Percentiles rank a stretch among this genome's conserved stretches.
phyloP scores from a whole-genome alignment of 2,329 filamentous ascomycete species.

The Hirsutella thompsonii region DNA sequence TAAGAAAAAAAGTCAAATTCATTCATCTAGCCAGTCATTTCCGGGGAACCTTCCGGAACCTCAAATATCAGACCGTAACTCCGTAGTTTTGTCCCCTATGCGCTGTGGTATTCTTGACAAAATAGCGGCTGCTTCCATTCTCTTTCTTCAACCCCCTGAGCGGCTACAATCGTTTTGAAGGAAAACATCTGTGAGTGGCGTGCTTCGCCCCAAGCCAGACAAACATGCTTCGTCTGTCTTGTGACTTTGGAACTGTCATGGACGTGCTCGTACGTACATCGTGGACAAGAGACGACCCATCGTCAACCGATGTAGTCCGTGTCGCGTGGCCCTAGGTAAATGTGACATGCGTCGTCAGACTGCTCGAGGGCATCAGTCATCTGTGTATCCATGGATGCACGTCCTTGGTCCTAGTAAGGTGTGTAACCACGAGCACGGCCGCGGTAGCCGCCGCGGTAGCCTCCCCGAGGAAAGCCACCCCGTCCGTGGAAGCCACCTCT shows the following conservation, averaged over 20 bases:
- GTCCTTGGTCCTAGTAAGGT: constrained; percentile 44
- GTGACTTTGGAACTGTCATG: no score
- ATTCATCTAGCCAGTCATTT: background rate
- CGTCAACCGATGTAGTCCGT: background rate
- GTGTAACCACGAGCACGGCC: constrained; percentile 51
- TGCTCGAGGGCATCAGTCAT: background rate
- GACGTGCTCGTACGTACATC: no score
- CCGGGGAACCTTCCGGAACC: constrained; percentile 1
- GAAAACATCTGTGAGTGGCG: no score
- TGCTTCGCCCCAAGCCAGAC: no score
- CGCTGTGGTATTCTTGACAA: constrained; percentile 2
- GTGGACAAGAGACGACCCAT: no score
- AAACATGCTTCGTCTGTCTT: no score
- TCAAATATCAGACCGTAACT: constrained; percentile 4
- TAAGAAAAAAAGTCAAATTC: background rate
- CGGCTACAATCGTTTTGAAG: no score
- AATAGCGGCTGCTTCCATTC: background rate
- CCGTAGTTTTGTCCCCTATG: background rate
- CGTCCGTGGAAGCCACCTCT: constrained; percentile 39
- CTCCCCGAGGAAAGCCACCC: constrained; percentile 30
- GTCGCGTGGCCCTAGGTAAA: background rate
- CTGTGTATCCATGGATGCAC: constrained; percentile 5
- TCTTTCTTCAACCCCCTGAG: background rate
- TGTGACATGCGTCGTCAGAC: background rate
- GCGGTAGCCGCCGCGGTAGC: constrained; percentile 55